These are phyloP conservation scores for Phytophthora litchii DNA, from an alignment of 352 stramenopile species.

Conservation along the genomic window DNA sequence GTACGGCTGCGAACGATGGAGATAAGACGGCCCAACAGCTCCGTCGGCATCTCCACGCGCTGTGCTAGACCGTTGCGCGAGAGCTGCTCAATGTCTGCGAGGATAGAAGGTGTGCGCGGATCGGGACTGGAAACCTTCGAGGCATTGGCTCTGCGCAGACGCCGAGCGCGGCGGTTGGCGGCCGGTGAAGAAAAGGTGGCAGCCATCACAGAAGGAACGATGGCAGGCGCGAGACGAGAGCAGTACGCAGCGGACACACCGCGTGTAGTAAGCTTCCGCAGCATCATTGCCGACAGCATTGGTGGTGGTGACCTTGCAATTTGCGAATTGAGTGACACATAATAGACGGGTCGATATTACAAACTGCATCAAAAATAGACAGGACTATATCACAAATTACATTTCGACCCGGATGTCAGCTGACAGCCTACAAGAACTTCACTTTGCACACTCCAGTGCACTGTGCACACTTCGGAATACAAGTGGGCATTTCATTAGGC, in stretches of 20 bases:
- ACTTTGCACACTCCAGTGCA: too few species aligned
- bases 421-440: too few species aligned
- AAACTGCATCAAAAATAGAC: too few species aligned
- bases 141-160: conserved; percentile 44
- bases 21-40: conserved; percentile 66
- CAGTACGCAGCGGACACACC: neutral
- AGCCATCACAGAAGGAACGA: conserved; percentile 6
- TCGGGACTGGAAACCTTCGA: neutral
- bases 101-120: conserved; percentile 29
- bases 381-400: too few species aligned
- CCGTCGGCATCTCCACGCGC: conserved; percentile 75
- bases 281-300: conserved; percentile 18
- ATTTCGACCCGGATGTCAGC: too few species aligned
- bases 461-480: too few species aligned
- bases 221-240: conserved; percentile 3
- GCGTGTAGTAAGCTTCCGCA: conserved; percentile 12
- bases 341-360: too few species aligned
- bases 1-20: conserved; percentile 68
- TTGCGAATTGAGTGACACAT: neutral
- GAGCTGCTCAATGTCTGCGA: conserved; percentile 66
- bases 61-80: conserved; percentile 68
- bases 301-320: conserved; percentile 7
- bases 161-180: conserved; percentile 51
- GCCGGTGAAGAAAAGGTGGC: conserved; percentile 33
- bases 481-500: too few species aligned